Evolutionary conservation across 169 alveolate species (phyloP), one percentile per base, ranked within the genome.

Genomic region (Plasmodium relictum): DNA sequence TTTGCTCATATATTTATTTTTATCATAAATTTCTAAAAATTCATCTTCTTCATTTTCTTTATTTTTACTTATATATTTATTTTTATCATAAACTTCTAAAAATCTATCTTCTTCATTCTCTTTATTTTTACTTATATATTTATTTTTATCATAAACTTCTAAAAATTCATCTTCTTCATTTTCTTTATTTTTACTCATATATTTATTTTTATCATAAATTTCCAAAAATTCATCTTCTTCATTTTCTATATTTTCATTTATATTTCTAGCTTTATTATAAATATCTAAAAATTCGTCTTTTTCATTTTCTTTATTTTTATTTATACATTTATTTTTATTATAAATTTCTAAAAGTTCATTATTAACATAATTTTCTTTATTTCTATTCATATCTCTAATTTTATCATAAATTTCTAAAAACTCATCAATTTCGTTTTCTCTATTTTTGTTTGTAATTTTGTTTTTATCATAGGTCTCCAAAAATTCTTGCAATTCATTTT

Each of bases 261-360:
- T 24, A 44, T 42, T 74, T 59, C 18, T 37, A 44, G 12, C 26
- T 31, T 73, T 26, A 18, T 61, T 37, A 61, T 20, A 42, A 20
- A 74, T 74, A 18, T 76, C 88, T 50, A 74, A 54, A 76, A 76
- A 76, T 22, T 76, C 89, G 48, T 76, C 89, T 18, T 45, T 44
- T 24, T 44, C 63, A 14, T 63, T 63, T 10, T 41, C 58, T 6
- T 56, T 31, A 9, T 37, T 39, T 59, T 54, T 37, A 10, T 26
- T 52, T 24, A 39, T 16, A 42, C 59, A 20, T 6, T 41, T 76
- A 39, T 24, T 76, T 50, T 31, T 63, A 48, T 72, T 10, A 31
- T 44, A 54, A 54, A 72, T 72, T 26, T 72, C 86, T 42, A 72
- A 41, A 72, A 72, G 52, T 72, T 72, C 86, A 14, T 72, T 70